Conservation (phyloP, 2,329 filamentous ascomycete species). For the Neospermospora avenae region DNA sequence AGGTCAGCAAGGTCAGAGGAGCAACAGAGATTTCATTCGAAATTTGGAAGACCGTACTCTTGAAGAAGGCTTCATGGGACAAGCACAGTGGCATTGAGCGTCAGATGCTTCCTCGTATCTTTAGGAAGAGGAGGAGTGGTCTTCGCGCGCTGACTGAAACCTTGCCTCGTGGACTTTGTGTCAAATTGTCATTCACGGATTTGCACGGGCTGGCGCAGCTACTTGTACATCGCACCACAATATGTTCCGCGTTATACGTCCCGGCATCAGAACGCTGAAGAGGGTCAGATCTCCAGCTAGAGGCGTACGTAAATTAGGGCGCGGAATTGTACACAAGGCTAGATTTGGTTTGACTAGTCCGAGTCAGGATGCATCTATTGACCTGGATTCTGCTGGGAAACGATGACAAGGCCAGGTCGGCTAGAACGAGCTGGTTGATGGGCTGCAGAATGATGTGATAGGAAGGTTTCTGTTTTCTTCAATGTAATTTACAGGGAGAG, state of each 20-base stretch:
- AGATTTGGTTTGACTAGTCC: background rate
- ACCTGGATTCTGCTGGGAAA: background rate
- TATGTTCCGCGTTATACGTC: background rate
- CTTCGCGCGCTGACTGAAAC: constrained; percentile 16
- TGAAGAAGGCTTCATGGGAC: constrained; percentile 84
- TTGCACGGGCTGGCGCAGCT: background rate
- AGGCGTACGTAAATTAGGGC: background rate
- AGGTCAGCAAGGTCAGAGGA: constrained; percentile 46
- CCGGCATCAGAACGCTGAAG: background rate
- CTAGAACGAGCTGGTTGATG: background rate
- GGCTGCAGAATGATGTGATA: background rate
- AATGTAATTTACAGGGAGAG: constrained; percentile 9
- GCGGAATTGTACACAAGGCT: constrained; percentile 5
- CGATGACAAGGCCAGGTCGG: background rate
- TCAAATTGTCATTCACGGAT: background rate
- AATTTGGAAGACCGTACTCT: constrained; percentile 91
- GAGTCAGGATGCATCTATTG: background rate
- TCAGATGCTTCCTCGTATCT: constrained; percentile 2
- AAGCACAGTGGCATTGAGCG: constrained; percentile 64
- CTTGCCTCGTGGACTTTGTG: constrained; percentile 7
- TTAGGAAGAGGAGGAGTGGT: constrained; percentile 12
- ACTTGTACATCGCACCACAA: background rate
- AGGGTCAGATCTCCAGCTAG: too few relatives aligned
- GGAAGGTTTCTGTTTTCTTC: background rate
- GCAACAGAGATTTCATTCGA: constrained; percentile 85